Base-by-base conservation (phyloP, 257 asterid species). In the Plantago major region DNA sequence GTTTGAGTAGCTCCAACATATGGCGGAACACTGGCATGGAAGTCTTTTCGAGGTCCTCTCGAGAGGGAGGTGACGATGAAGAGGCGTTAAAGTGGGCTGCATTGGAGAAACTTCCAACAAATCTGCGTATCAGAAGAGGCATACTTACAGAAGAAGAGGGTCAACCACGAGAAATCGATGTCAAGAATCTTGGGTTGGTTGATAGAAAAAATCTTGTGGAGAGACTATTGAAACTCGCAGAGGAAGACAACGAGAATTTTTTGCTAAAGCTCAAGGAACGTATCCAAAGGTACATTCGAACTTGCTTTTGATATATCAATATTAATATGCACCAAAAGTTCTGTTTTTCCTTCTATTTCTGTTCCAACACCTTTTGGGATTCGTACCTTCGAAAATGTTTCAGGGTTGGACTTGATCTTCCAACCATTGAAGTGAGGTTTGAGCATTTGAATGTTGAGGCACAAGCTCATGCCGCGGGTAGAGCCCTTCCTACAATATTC, bases 1-100 rank as follows among this genome's bases (percentile, higher is more conserved):
- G 92, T 6, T 33, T 83, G 50, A 79, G 82, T 40, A 84, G 95
- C 30, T 90, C 98, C 0, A 81, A 62, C 56, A 67, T 82, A 72
- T 91, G 98, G 98, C 70, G 98, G 65, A 82, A 81, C 79, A 79
- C 80, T 9, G 94, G 79, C 13, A 52, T 70, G 74, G 95, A 88
- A 18, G 79, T 62, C 2, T 91, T 91, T 28, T 84, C 96, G 4
- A 76, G 70, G 65, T 82, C 94, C 2, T 82, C 87, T 11, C 16
- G 68, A 1, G 95, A 83, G 26, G 81, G 28, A 3, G 40, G 40
- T 33, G 86, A 87, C 30, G 96, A 90, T 62, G 97, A 90, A 60
- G 97, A 87, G 44, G 95, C 97, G 1, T 67, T 90, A 60, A 87
- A 75, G 64, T 90, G 97, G 97, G 97, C 97, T 6, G 84, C 96